These are phyloP conservation scores for Phanerochaete sordida DNA, from an alignment of 768 basidiomycete genomes.

Conservation along the genomic window DNA sequence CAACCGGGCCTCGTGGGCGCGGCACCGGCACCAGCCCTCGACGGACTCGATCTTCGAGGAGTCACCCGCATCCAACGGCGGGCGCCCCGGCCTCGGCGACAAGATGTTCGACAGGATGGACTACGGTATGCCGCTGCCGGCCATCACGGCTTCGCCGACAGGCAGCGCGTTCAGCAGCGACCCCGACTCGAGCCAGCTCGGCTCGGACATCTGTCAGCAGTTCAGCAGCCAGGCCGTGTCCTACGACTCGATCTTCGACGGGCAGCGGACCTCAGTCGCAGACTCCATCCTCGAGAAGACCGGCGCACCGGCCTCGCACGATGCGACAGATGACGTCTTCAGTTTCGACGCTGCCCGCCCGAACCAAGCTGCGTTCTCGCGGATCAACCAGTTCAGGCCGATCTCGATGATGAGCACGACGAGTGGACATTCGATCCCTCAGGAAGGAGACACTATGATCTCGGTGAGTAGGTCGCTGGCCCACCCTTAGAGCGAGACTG, in stretches of 20 bases:
- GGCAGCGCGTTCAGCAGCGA: conserved; percentile 36
- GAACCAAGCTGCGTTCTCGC: conserved; percentile 30
- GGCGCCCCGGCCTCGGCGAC: conserved; percentile 75
- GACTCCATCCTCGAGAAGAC: conserved; percentile 51
- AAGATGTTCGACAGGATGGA: conserved; percentile 80
- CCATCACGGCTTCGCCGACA: conserved; percentile 66
- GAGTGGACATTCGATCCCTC: conserved; percentile 43
- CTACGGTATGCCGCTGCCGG: conserved; percentile 49
- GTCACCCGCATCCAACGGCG: conserved; percentile 52
- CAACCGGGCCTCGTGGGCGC: conserved; percentile 57
- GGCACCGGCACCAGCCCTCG: conserved; percentile 53
- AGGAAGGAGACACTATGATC: conserved; percentile 83
- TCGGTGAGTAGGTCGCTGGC: conserved; percentile 41
- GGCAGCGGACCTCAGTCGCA: conserved; percentile 22
- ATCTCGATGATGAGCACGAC: conserved; percentile 58
- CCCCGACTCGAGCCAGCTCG: conserved; percentile 19
- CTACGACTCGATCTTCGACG: conserved; percentile 68
- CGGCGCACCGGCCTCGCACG: conserved; percentile 44
- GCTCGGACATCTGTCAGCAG: conserved; percentile 13
- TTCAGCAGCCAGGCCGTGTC: conserved; percentile 35
- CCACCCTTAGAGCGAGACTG: conserved; percentile 4
- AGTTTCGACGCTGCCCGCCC: conserved; percentile 39
- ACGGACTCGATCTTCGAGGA: conserved; percentile 67
- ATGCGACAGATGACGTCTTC: conserved; percentile 57
- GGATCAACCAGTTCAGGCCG: conserved; percentile 55